Evolutionary conservation across 2,329 filamentous ascomycete species (phyloP).

Genomic region (Achaetomium macrosporum): DNA sequence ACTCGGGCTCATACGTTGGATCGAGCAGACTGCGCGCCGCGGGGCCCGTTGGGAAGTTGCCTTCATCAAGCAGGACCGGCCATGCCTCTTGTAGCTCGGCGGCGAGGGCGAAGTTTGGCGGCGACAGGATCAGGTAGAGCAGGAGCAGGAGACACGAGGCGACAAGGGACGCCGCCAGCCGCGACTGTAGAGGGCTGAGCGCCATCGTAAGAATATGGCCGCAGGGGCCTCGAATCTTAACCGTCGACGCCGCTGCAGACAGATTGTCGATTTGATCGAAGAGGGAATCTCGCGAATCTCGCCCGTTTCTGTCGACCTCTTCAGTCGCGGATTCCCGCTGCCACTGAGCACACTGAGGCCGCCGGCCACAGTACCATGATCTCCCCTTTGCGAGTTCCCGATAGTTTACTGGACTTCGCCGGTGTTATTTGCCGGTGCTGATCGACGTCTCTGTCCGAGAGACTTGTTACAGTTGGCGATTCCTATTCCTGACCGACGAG

Average conservation of each 20-base stretch:
- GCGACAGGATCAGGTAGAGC: conserved; percentile 56
- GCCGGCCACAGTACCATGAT: conserved; percentile 10
- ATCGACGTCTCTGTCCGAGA: too few species aligned
- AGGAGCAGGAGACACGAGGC: conserved; percentile 54
- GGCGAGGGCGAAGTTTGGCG: conserved; percentile 57
- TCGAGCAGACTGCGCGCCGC: conserved; percentile 21
- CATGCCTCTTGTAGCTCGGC: conserved; percentile 39
- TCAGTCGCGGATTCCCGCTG: neutral
- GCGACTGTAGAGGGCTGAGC: conserved; percentile 64
- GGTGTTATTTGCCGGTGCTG: neutral
- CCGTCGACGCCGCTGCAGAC: neutral
- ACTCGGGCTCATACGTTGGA: conserved; percentile 53
- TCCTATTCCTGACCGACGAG: too few species aligned
- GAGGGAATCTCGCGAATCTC: too few species aligned
- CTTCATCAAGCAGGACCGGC: conserved; percentile 21
- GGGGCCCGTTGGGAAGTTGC: conserved; percentile 6
- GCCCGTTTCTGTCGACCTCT: conserved; percentile 7
- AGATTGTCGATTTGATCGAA: neutral
- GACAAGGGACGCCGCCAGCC: conserved; percentile 61
- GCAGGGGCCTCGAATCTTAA: conserved; percentile 19
- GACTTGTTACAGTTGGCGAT: too few species aligned
- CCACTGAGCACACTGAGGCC: conserved; percentile 5
- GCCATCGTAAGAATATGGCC: conserved; percentile 47
- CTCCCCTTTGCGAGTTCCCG: neutral
- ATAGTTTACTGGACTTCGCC: neutral